Evolutionary conservation across 2,329 filamentous ascomycete species (phyloP).

Genomic region (Epichloe gansuensis): DNA sequence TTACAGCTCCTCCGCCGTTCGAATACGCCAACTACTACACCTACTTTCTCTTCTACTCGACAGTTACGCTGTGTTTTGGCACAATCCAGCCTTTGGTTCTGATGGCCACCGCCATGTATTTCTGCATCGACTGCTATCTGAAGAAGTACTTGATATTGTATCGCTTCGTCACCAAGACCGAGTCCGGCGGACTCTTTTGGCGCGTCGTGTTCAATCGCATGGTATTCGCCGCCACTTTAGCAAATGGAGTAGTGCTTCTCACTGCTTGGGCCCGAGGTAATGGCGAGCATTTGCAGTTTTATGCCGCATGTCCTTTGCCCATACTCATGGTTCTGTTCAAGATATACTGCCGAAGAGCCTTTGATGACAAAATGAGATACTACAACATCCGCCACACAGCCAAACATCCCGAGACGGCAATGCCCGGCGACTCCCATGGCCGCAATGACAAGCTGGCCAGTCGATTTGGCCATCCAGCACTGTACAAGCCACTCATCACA

Average conservation of each 20-base stretch:
- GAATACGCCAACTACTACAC: constrained; percentile 98
- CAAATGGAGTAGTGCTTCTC: constrained; percentile 66
- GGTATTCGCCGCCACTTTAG: constrained; percentile 65
- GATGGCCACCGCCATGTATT: constrained; percentile 79
- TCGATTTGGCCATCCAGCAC: constrained; percentile 78
- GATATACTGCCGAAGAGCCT: constrained; percentile 61
- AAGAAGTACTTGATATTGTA: constrained; percentile 95
- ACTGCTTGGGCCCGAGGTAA: constrained; percentile 60
- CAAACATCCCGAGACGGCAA: constrained; percentile 30
- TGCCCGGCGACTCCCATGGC: constrained; percentile 34
- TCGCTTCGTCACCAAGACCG: constrained; percentile 91
- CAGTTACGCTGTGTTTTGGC: constrained; percentile 74
- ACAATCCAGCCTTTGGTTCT: constrained; percentile 79
- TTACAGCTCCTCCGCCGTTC: constrained; percentile 83
- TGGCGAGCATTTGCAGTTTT: constrained; percentile 47
- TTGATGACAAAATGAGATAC: constrained; percentile 70
- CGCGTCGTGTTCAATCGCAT: constrained; percentile 85
- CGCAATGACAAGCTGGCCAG: constrained; percentile 58
- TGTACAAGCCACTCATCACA: constrained; percentile 80
- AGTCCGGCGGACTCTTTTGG: constrained; percentile 91
- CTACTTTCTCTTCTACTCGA: constrained; percentile 90
- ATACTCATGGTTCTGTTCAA: constrained; percentile 77
- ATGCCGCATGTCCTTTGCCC: constrained; percentile 58
- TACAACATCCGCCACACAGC: constrained; percentile 54
- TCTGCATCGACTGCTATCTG: constrained; percentile 70